These are phyloP conservation scores for Abelmoschus esculentus DNA, from an alignment of 345 rosid species.

Conservation along the genomic window DNA sequence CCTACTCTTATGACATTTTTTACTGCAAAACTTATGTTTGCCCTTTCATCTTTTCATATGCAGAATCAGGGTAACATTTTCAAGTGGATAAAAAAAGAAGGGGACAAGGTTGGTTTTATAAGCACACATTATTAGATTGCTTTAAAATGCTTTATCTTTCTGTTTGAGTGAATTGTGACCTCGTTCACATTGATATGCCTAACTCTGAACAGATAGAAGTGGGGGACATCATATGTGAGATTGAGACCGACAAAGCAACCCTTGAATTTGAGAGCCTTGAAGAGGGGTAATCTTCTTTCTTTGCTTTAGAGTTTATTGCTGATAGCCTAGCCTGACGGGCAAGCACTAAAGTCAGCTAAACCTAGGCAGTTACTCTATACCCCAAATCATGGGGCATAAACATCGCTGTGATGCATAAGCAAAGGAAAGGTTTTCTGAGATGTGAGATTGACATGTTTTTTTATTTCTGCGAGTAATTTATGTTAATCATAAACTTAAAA, in stretches of 20 bases:
- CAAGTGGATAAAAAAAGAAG: slow-evolving; percentile 91
- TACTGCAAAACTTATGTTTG: slow-evolving; percentile 14
- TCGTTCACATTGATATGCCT: slow-evolving; percentile 13
- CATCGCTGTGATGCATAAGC: not conserved
- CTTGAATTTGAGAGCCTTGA: slow-evolving; percentile 93
- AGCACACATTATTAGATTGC: slow-evolving; percentile 3
- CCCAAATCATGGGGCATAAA: slow-evolving; percentile 1
- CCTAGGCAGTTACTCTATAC: not conserved
- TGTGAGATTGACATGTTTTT: not conserved
- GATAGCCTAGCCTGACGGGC: not conserved
- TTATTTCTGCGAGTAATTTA: not conserved
- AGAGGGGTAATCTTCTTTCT: slow-evolving; percentile 60
- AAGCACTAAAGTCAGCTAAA: not conserved
- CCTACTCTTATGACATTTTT: slow-evolving; percentile 9
- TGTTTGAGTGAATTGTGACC: not conserved
- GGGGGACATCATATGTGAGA: slow-evolving; percentile 93
- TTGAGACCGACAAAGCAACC: slow-evolving; percentile 97
- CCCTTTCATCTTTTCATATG: slow-evolving; percentile 21
- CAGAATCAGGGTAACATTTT: slow-evolving; percentile 88
- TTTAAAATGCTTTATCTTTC: slow-evolving; percentile 2
- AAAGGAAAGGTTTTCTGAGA: not conserved
- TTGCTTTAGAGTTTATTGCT: not conserved
- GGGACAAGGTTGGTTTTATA: slow-evolving; percentile 71
- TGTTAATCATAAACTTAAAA: not conserved
- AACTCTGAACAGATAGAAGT: slow-evolving; percentile 73